A percentile compares a stretch with the other conserved stretches of the same genome.
phyloP scores from a whole-genome alignment of 2,329 filamentous ascomycete genomes.

The Gyromitra esculenta region DNA sequence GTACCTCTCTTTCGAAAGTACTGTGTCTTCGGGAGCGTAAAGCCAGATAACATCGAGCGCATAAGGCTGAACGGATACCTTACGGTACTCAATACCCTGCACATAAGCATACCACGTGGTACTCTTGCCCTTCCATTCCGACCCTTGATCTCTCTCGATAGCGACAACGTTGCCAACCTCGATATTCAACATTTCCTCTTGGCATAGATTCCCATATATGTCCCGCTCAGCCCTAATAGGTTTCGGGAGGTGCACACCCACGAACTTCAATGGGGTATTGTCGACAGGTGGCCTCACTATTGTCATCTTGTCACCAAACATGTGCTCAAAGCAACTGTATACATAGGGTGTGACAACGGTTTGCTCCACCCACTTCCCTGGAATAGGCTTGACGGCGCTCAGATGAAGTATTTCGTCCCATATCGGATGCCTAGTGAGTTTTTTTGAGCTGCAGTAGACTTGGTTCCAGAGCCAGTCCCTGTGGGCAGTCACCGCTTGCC shows the following conservation, averaged over 20 bases:
- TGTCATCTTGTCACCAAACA: conserved; percentile 69
- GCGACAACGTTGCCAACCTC: conserved; percentile 65
- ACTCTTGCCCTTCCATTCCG: conserved; percentile 68
- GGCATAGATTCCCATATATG: conserved; percentile 65
- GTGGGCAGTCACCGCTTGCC: conserved; percentile 69
- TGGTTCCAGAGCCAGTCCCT: conserved; percentile 74
- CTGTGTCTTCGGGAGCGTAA: conserved; percentile 75
- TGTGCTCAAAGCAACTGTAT: conserved; percentile 70
- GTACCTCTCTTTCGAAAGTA: conserved; percentile 74
- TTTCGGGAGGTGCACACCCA: conserved; percentile 31
- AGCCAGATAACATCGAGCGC: conserved; percentile 77
- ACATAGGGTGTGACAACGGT: conserved; percentile 79
- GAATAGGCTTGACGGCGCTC: conserved; percentile 52
- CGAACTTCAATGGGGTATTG: conserved; percentile 10
- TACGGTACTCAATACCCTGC: conserved; percentile 63
- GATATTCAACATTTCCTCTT: conserved; percentile 62
- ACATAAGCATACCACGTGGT: conserved; percentile 77
- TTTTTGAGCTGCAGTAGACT: conserved; percentile 62
- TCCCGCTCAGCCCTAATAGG: conserved; percentile 59
- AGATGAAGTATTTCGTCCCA: conserved; percentile 67
- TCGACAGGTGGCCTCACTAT: conserved; percentile 33
- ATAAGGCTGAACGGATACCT: conserved; percentile 57
- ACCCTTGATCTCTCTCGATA: conserved; percentile 63
- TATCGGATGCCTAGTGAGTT: conserved; percentile 62
- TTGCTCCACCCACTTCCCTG: conserved; percentile 59